phyloP scores from a whole-genome alignment of 108 stramenopile species.

The Cyclotella sp. region DNA sequence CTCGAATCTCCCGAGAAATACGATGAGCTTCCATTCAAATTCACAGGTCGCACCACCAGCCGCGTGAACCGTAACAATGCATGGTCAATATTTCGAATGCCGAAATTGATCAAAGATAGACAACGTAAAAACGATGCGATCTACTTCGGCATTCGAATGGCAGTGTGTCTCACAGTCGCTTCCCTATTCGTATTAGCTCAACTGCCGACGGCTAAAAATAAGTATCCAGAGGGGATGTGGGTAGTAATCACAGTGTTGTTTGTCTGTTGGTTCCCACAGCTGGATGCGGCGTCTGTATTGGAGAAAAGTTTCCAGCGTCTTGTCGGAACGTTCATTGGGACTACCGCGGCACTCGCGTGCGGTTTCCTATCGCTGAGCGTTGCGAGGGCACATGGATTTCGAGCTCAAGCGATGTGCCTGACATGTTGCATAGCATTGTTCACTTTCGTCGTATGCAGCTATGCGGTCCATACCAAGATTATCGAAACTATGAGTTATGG shows the following conservation, averaged over 20 bases:
- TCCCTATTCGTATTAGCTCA: neutral
- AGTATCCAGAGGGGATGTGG: neutral
- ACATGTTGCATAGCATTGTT: neutral
- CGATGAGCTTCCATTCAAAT: too few relatives aligned
- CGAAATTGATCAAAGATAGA: conserved; percentile 4
- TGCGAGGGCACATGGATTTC: neutral
- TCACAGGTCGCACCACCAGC: too few relatives aligned
- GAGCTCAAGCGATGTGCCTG: neutral
- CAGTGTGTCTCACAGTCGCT: neutral
- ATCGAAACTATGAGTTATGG: neutral
- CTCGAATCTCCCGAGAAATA: too few relatives aligned
- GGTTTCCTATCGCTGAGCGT: neutral
- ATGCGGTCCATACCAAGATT: neutral
- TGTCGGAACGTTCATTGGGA: neutral
- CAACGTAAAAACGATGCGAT: neutral
- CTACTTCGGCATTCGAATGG: neutral
- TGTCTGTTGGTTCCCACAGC: neutral
- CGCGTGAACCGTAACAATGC: too few relatives aligned
- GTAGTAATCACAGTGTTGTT: neutral
- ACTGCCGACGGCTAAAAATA: neutral
- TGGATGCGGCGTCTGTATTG: conserved; percentile 1
- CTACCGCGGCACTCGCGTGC: neutral
- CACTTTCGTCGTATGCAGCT: neutral
- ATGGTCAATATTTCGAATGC: neutral
- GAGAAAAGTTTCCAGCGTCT: neutral